Conservation (phyloP, 805 yeast species). For the Candida bentonensis region DNA sequence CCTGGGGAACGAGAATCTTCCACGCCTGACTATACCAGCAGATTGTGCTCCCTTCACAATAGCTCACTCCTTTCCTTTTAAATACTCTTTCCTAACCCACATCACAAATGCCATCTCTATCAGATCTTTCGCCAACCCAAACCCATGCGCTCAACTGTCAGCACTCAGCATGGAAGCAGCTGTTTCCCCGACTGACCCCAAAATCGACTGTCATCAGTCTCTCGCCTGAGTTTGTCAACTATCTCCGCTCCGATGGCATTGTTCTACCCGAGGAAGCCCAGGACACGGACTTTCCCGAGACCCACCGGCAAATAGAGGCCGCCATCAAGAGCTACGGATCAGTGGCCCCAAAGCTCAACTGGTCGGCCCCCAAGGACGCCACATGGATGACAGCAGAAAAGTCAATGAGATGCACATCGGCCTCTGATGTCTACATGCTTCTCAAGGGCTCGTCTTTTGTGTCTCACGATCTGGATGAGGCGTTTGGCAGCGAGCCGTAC, state of each 20-base stretch:
- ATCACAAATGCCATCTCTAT: conserved; percentile 1
- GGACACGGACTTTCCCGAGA: conserved; percentile 18
- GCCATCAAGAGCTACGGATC: conserved; percentile 38
- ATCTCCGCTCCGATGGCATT: conserved; percentile 56
- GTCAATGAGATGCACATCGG: conserved; percentile 53
- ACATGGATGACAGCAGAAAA: conserved; percentile 79
- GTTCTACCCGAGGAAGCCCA: conserved; percentile 36
- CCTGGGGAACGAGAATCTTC: too few species aligned
- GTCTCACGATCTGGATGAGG: conserved; percentile 66
- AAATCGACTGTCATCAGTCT: conserved; percentile 40
- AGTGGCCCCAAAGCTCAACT: conserved; percentile 81
- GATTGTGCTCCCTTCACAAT: too few species aligned
- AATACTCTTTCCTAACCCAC: too few species aligned
- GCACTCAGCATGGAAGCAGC: not conserved
- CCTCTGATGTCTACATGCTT: conserved; percentile 65
- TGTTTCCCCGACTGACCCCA: conserved; percentile 26
- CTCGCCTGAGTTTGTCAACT: conserved; percentile 43
- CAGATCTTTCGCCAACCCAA: not conserved
- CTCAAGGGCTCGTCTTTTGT: conserved; percentile 81
- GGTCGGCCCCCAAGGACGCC: conserved; percentile 96
- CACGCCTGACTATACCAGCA: too few species aligned
- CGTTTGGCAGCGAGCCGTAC: conserved; percentile 36
- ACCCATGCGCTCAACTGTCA: not conserved
- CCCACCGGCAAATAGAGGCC: conserved; percentile 39
- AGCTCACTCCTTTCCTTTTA: too few species aligned